Evolutionary conservation across 768 basidiomycete genomes (phyloP), one percentile per base, ranked within the genome.

Genomic region (Tricholoma sp.): DNA sequence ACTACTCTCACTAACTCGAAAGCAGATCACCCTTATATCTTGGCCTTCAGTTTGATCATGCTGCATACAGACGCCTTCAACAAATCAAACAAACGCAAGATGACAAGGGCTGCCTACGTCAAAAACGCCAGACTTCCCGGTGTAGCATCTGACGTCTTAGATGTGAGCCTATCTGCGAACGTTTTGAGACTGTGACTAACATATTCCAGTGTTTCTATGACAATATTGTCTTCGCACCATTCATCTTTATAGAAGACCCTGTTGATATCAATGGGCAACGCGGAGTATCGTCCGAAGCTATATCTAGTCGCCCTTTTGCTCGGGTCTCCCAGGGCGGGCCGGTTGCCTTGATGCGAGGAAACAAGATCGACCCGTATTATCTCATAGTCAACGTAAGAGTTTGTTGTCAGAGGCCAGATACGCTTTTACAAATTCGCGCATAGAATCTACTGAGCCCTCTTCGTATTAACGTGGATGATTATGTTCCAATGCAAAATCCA

Each of bases 31-130:
- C 90, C 96, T 10, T 98, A 98, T 72, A 90, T 98, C 52, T 77
- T 98, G 49, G 94, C 96, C 11, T 98, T 98, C 74, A 98, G 96
- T 64, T 77, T 98, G 67, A 97, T 98, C 64, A 98, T 99, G 96
- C 78, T 98, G 51, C 95, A 98, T 68, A 99, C 97, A 16, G 97
- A 99, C 67, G 91, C 89, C 5, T 98, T 98, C 79, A 99, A 99
- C 74, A 91, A 89, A 72, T 92, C 91, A 60, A 98, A 98, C 74
- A 98, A 90, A 74, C 87, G 85, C 53, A 98, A 98, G 75, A 99
- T 99, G 97, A 84, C 88, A 35, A 98, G 96, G 70, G 79, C 84
- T 1, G 95, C 96, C 67, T 99, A 98, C 67, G 77, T 98, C 65
- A 89, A 85, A 74, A 99, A 99, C 65, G 95, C 96, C 0, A 78